Percentiles rank a stretch among this genome's conserved stretches.
Conservation (phyloP, 495 filamentous ascomycete species). For the Aspergillus heteromorphus region DNA sequence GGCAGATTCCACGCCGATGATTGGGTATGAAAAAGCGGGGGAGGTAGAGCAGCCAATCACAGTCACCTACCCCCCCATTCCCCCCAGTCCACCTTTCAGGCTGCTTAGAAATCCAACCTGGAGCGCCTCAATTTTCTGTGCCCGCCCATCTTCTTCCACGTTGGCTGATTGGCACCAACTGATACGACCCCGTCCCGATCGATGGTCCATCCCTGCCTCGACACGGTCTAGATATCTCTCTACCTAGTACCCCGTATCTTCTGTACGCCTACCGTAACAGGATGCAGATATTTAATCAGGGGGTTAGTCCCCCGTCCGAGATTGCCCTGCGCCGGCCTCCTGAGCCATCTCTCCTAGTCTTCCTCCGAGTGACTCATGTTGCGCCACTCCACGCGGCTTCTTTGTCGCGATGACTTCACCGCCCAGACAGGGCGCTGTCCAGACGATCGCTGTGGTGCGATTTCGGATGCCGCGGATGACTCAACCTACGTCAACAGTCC, state of each 20-base stretch:
- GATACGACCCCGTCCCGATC: not conserved
- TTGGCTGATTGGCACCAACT: not conserved
- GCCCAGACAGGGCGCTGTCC: not conserved
- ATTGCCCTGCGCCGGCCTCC: too few species aligned
- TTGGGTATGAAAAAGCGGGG: not conserved
- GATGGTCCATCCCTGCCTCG: too few species aligned
- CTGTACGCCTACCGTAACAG: too few species aligned
- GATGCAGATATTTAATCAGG: too few species aligned
- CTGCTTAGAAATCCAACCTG: constrained; percentile 24
- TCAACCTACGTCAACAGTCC: not conserved
- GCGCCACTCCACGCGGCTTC: not conserved
- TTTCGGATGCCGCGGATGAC: not conserved
- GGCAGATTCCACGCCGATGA: not conserved
- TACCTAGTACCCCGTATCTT: too few species aligned
- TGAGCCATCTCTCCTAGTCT: not conserved
- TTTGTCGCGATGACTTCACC: not conserved
- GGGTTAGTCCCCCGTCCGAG: too few species aligned
- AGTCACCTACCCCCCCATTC: too few species aligned
- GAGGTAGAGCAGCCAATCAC: not conserved
- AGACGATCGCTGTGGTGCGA: not conserved
- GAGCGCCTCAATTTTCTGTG: constrained; percentile 11
- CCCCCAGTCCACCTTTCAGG: too few species aligned
- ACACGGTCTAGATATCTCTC: too few species aligned
- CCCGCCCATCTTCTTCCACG: constrained; percentile 8
- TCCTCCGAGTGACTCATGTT: not conserved